Percentiles rank a stretch among this genome's conserved stretches.
phyloP scores from a whole-genome alignment of 202 grass and related monocot species.

The Saccharum hybrid region DNA sequence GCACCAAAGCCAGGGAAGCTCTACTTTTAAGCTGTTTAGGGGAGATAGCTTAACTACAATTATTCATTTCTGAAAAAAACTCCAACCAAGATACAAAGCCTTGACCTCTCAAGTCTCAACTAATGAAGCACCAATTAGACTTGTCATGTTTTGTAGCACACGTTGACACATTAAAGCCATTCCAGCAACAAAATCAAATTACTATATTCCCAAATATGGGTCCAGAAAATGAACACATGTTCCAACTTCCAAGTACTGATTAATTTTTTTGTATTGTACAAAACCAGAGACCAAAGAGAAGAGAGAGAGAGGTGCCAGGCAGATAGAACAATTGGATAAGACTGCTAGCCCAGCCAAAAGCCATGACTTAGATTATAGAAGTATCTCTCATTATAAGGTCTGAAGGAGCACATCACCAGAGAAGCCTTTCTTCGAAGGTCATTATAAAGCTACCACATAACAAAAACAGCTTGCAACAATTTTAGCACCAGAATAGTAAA shows the following conservation, averaged over 20 bases:
- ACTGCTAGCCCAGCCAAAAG: background rate
- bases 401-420: background rate
- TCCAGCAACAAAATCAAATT: background rate
- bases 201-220: background rate
- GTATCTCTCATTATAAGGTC: background rate
- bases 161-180: background rate
- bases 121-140: background rate
- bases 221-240: background rate
- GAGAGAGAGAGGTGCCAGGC: background rate
- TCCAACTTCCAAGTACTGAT: background rate
- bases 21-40: background rate
- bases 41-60: background rate
- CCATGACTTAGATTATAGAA: background rate
- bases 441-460: background rate
- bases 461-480: background rate
- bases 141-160: background rate
- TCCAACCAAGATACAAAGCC: background rate
- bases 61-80: background rate
- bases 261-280: background rate
- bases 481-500: background rate
- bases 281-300: background rate
- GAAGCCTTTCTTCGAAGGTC: background rate
- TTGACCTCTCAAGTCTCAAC: background rate
- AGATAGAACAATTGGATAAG: background rate
- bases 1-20: background rate